A percentile compares a stretch with the other conserved stretches of the same genome.
These are phyloP conservation scores for Zygosaccharomyces gambellarensis DNA, from an alignment of 805 yeast genomes.

Conservation along the genomic window DNA sequence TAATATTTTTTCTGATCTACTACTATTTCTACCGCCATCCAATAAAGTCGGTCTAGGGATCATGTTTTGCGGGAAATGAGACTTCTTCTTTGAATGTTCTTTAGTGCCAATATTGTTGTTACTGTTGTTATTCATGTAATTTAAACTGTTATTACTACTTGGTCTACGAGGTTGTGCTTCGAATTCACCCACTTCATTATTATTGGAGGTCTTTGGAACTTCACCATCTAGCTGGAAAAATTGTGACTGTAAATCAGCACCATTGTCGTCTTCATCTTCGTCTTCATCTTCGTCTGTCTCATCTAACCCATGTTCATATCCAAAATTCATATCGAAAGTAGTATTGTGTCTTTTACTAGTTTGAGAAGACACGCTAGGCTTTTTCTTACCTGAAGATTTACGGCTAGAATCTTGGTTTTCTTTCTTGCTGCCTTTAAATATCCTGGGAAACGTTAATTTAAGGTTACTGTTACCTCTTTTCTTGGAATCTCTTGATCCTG, in stretches of 20 bases:
- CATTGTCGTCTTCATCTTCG: slow-evolving; percentile 29
- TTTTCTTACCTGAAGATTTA: slow-evolving; percentile 7
- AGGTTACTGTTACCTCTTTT: slow-evolving; percentile 10
- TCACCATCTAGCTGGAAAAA: slow-evolving; percentile 23
- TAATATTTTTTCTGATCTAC: slow-evolving; percentile 13
- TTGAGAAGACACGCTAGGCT: neutral
- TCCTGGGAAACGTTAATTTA: slow-evolving; percentile 23
- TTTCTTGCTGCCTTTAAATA: slow-evolving; percentile 22
- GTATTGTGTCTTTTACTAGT: slow-evolving; percentile 9
- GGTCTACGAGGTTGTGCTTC: slow-evolving; percentile 7
- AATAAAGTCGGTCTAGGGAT: slow-evolving; percentile 15
- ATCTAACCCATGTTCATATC: slow-evolving; percentile 30
- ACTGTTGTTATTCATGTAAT: slow-evolving; percentile 4
- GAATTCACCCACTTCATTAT: slow-evolving; percentile 4
- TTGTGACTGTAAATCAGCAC: slow-evolving; percentile 18
- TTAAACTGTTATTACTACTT: slow-evolving; percentile 10
- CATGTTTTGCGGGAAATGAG: slow-evolving; percentile 20
- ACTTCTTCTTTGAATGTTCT: slow-evolving; percentile 10
- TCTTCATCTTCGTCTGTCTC: slow-evolving; percentile 35
- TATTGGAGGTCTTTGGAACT: slow-evolving; percentile 4
- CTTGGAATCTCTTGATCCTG: slow-evolving; percentile 7
- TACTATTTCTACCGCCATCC: slow-evolving; percentile 14
- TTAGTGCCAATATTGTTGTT: slow-evolving; percentile 4
- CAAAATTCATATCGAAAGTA: slow-evolving; percentile 28
- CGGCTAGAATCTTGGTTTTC: slow-evolving; percentile 7